These are phyloP conservation scores for Globisporangium spiculum DNA, from an alignment of 352 stramenopile genomes.

Conservation along the genomic window DNA sequence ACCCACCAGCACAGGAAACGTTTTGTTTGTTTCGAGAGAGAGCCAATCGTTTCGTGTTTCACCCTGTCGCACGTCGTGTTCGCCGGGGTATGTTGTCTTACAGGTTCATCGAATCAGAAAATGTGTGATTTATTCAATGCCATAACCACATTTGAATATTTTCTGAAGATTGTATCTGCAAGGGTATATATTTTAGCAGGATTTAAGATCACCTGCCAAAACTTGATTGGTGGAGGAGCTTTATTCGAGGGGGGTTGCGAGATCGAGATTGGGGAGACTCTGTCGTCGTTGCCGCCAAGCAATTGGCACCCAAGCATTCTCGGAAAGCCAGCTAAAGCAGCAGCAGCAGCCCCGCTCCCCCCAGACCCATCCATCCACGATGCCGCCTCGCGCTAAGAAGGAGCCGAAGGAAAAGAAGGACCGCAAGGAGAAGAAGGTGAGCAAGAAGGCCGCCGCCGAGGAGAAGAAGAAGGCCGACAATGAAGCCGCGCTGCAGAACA, in stretches of 20 bases:
- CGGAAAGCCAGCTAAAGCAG: conserved; percentile 9
- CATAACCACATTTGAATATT: not conserved
- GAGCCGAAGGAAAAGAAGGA: conserved; percentile 70
- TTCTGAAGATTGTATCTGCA: conserved; percentile 5
- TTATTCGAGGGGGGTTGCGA: conserved; percentile 14
- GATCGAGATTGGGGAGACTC: not conserved
- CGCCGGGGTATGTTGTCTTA: not conserved
- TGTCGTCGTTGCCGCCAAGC: conserved; percentile 1
- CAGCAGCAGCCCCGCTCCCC: not conserved
- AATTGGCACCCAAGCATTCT: conserved; percentile 5
- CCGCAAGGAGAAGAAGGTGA: conserved; percentile 76
- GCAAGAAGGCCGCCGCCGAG: conserved; percentile 68
- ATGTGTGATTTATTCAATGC: too few relatives aligned
- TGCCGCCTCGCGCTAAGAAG: conserved; percentile 28
- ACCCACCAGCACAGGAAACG: not conserved
- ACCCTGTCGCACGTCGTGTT: not conserved
- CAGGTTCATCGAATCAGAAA: not conserved
- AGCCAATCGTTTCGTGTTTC: conserved; percentile 14
- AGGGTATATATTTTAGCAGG: not conserved
- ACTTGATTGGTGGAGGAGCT: conserved; percentile 15
- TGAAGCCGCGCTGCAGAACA: conserved; percentile 57
- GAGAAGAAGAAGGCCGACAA: conserved; percentile 77
- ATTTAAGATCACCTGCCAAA: not conserved
- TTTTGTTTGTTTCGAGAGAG: not conserved
- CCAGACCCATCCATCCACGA: not conserved